Percentiles rank a stretch among this genome's conserved stretches.
phyloP scores from a whole-genome alignment of 768 basidiomycete species.

The Mycena indigotica region DNA sequence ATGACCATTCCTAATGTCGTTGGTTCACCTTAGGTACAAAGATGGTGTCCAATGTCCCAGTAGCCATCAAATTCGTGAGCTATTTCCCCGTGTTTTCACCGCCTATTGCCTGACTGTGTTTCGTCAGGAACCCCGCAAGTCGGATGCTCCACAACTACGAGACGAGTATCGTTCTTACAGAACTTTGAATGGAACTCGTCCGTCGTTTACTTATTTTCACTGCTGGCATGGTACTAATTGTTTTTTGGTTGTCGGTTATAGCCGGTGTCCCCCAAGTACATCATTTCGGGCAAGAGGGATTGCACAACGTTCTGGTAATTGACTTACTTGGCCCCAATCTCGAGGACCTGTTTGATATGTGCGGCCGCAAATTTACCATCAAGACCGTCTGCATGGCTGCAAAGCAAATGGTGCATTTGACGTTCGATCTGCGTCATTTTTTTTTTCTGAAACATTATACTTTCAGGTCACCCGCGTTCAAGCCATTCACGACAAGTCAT shows the following conservation, averaged over 20 bases:
- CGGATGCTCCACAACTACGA: conserved; percentile 94
- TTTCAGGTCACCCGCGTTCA: conserved; percentile 91
- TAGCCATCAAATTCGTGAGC: conserved; percentile 96
- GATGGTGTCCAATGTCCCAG: conserved; percentile 79
- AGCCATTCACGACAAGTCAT: conserved; percentile 95
- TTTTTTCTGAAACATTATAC: conserved; percentile 18
- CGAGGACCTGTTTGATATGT: conserved; percentile 99
- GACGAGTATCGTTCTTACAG: conserved; percentile 98
- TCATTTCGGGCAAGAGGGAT: conserved; percentile 97
- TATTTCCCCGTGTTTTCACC: conserved; percentile 21
- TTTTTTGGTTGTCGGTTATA: conserved; percentile 35
- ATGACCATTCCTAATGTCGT: background rate
- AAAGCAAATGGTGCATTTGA: conserved; percentile 87
- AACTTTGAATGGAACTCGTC: conserved; percentile 88
- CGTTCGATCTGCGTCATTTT: conserved; percentile 8
- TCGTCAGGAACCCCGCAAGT: conserved; percentile 88
- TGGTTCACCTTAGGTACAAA: conserved; percentile 65
- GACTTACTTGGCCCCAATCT: conserved; percentile 97
- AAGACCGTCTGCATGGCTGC: conserved; percentile 99
- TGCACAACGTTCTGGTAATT: conserved; percentile 94
- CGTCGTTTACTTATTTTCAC: conserved; percentile 33
- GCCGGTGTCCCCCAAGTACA: conserved; percentile 98
- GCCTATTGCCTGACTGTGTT: conserved; percentile 13
- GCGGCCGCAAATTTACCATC: conserved; percentile 93
- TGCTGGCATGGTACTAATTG: conserved; percentile 17